These are phyloP conservation scores for Amoeboaphelidium protococcarum DNA, from an alignment of 371 early-diverging fungal species.

Conservation along the genomic window DNA sequence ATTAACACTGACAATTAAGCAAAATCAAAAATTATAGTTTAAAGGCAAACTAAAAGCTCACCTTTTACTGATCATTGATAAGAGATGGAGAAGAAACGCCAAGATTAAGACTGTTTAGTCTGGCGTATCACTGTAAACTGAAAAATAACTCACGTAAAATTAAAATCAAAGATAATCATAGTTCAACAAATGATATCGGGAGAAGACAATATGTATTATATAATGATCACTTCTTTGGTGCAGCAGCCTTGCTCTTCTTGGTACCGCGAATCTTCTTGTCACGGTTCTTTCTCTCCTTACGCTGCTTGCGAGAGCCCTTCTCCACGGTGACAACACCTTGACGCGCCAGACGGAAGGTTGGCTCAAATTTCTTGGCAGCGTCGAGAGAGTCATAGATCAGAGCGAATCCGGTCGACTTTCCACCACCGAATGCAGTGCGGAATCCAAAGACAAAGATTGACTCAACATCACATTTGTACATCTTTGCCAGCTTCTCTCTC, in stretches of 20 bases:
- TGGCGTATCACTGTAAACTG: too few species aligned
- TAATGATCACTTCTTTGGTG: neutral
- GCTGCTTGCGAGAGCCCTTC: slow-evolving; percentile 82
- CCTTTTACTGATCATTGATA: too few species aligned
- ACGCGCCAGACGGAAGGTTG: slow-evolving; percentile 78
- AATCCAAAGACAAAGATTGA: slow-evolving; percentile 80
- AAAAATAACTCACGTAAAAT: too few species aligned
- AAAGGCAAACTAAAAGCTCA: too few species aligned
- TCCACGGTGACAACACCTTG: slow-evolving; percentile 45
- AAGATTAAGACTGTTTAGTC: too few species aligned
- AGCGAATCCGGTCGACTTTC: slow-evolving; percentile 89
- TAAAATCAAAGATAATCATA: too few species aligned
- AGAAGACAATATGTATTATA: too few species aligned
- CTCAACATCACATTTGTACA: slow-evolving; percentile 83
- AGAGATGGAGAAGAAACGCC: too few species aligned
- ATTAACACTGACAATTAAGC: too few species aligned
- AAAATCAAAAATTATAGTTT: too few species aligned
- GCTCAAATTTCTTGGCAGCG: slow-evolving; percentile 90
- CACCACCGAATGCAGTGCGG: slow-evolving; percentile 91
- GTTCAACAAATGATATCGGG: too few species aligned
- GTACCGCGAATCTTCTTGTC: slow-evolving; percentile 93
- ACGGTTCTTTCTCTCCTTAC: slow-evolving; percentile 97
- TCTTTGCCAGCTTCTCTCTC: slow-evolving; percentile 77
- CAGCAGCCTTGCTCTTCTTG: slow-evolving; percentile 29
- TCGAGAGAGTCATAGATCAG: slow-evolving; percentile 89